Evolutionary conservation across 164 flowering plant genomes (phyloP).

Genomic region (Liquidambar formosana): DNA sequence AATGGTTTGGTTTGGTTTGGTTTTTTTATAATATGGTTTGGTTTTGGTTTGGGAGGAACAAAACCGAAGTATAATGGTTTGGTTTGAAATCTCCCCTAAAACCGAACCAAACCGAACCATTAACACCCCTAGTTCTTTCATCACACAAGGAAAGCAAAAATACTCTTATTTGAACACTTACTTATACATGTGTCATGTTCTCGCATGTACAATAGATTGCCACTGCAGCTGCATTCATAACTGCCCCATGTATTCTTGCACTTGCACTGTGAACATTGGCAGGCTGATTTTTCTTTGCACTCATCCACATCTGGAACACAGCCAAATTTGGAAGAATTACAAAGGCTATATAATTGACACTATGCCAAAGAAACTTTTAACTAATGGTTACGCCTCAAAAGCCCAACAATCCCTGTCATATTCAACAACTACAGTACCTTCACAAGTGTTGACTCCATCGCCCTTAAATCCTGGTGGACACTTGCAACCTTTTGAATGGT

Average conservation of each 20-base stretch:
- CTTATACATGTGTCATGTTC: slow-evolving; percentile 92
- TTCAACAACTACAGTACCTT: slow-evolving; percentile 51
- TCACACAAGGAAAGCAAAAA: slow-evolving; percentile 1
- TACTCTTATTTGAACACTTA: slow-evolving; percentile 35
- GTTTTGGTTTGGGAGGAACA: no score
- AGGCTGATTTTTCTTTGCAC: slow-evolving; percentile 77
- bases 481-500: slow-evolving; percentile 64
- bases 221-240: slow-evolving; percentile 81
- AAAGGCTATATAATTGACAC: no score
- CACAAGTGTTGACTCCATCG: slow-evolving; percentile 79
- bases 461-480: slow-evolving; percentile 95
- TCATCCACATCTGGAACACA: slow-evolving; percentile 77
- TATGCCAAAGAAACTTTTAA: no score
- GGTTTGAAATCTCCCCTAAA: no score
- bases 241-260: slow-evolving; percentile 98
- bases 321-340: neutral
- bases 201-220: slow-evolving; percentile 68
- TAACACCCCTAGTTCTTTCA: no score
- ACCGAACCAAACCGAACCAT: no score
- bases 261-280: slow-evolving; percentile 88
- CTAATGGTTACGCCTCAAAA: neutral
- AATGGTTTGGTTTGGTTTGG: no score
- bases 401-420: neutral
- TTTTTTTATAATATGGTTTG: no score
- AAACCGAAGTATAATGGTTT: no score